phyloP scores from a whole-genome alignment of 495 filamentous ascomycete species.

The Aspergillus sclerotioniger region DNA sequence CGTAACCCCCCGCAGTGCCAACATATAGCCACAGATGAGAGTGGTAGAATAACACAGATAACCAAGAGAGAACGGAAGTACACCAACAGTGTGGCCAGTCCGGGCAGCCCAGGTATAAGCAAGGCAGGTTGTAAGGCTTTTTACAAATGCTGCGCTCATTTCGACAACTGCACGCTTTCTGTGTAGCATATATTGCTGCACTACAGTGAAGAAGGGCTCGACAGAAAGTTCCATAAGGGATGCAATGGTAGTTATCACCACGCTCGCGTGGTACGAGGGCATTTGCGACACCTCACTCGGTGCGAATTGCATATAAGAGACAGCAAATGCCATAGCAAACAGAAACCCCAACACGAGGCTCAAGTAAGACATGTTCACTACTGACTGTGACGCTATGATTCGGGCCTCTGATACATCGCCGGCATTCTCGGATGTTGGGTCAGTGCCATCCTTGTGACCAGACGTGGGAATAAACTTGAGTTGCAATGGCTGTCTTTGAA shows the following conservation, averaged over 20 bases:
- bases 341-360: constrained; percentile 67
- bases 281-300: constrained; percentile 51
- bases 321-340: constrained; percentile 58
- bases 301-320: constrained; percentile 61
- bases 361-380: constrained; percentile 85
- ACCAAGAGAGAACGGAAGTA: constrained; percentile 86
- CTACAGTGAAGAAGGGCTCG: constrained; percentile 82
- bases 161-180: constrained; percentile 78
- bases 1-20: constrained; percentile 44
- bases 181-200: constrained; percentile 77
- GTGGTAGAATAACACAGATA: constrained; percentile 73
- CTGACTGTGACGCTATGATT: constrained; percentile 55
- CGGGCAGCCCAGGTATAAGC: constrained; percentile 57
- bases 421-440: constrained; percentile 14
- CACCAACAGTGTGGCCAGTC: constrained; percentile 55
- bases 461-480: constrained; percentile 10
- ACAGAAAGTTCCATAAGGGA: constrained; percentile 74
- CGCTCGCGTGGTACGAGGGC: constrained; percentile 59
- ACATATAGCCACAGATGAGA: constrained; percentile 65
- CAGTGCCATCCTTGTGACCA: constrained; percentile 2
- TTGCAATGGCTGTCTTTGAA: constrained; percentile 69
- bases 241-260: constrained; percentile 71
- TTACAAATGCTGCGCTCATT: constrained; percentile 68
- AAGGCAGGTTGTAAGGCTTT: constrained; percentile 70
- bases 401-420: constrained; percentile 14